Evolutionary conservation across 257 asterid genomes (phyloP), one percentile per base, ranked within the genome.

Genomic region (Gentiana dahurica): DNA sequence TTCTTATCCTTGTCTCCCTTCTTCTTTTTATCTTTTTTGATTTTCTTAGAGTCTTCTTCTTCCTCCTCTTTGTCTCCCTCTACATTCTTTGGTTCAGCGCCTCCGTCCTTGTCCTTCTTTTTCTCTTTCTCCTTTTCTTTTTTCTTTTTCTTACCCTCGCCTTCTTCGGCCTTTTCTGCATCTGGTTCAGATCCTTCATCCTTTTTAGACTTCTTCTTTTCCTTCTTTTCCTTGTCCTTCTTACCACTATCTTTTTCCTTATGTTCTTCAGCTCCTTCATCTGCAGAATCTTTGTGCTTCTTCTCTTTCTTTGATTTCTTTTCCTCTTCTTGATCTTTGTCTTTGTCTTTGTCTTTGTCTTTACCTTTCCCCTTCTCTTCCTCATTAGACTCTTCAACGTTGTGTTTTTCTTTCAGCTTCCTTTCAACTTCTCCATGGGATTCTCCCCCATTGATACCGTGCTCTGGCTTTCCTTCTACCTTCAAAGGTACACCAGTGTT

Each of bases 401-500:
- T 44, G 39, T 59, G 56, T 52, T 65, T 71, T 1, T 38, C 53
- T 70, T 68, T 46, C 34, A 5, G 59, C 10, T 62, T 57, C 45
- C 55, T 34, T 63, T 55, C 45, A 51, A 51, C 43, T 51, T 46
- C 35, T 58, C 71, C 64, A 34, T 66, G 61, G 34, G 53, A 35
- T 33, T 58, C 3, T 34, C 59, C 36, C 10, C 50, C 37, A 34
- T 58, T 49, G 34, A 71, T 55, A 51, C 69, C 34, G 35, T 68
- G 53, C n/a, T 39, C 65, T 53, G 64, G 33, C 57, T 69, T 57
- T 61, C 75, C 82, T 53, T 54, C 53, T 3, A 38, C 62, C 58
- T 51, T 59, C 60, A 46, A 50, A 44, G 61, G 36, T 15, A 57
- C 61, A 8, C 35, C 67, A 12, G 72, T 48, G 57, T 71, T 65